Base-by-base conservation (phyloP, 139 green algal species). In the Coelastrella sp. region DNA sequence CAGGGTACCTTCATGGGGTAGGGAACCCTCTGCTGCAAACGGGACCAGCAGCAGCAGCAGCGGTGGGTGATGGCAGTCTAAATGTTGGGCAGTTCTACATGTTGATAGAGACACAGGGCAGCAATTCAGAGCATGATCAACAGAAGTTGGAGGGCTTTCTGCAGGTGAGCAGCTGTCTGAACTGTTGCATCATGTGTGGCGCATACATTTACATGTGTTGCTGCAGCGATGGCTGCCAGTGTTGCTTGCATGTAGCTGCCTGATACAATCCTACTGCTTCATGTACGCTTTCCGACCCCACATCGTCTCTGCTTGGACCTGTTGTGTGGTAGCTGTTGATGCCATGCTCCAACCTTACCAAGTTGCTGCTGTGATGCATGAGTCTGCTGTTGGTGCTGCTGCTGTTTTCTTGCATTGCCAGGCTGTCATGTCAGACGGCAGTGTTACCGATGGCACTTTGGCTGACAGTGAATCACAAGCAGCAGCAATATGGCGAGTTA, bases 21-120 rank as follows among this genome's bases (percentile, higher is more conserved):
- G 57, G 85, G 5, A 93, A 96, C 86, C 95, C 94, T 17, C 84
- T 98, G 40, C 45, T 82, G 38, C 68, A 81, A 5, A 53, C 32
- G 2, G 73, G 37, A 27, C 6, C 73, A 35, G 72, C 63, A 80
- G 63, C 66, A 86, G 45, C 69, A 68, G 68, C 62, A 88, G 40
- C 5, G 63, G 63, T 19, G 82, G 60, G 2, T 57, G 50, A 27
- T 71, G 40, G 53, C 37, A 32, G 57, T 40, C 32, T 32, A 41
- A 15, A 40, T 41, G 30, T 17, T 37, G n/a, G 35, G 81, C 90
- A 93, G 19, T 97, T 99, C 53, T 98, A 98, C 85, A 85, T 98
- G 79, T 72, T 99, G 32, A 84, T 99, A 2, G 97, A 99, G 89
- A 98, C 95, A 1, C 91, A 92, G 27, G 95, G 96, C 68, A 97